These are phyloP conservation scores for Lophium mytilinum DNA, from an alignment of 495 filamentous ascomycete genomes.

Conservation along the genomic window DNA sequence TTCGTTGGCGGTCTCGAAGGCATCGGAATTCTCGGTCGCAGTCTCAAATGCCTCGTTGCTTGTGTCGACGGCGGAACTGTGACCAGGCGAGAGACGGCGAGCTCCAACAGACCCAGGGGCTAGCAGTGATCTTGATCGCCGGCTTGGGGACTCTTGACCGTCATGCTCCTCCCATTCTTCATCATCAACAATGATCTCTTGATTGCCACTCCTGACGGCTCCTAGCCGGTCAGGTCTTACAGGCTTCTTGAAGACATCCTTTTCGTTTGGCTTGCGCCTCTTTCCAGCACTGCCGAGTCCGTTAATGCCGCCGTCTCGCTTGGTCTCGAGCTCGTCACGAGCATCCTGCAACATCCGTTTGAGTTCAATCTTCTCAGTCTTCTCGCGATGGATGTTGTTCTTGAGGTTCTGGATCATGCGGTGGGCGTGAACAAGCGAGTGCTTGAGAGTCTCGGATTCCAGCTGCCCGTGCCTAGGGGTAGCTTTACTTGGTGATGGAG, in stretches of 20 bases:
- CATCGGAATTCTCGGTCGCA: conserved; percentile 74
- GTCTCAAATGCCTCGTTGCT: conserved; percentile 70
- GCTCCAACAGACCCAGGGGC: conserved; percentile 3
- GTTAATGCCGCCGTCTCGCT: conserved; percentile 49
- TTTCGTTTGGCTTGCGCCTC: conserved; percentile 57
- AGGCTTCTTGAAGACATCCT: conserved; percentile 68
- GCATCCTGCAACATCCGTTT: conserved; percentile 94
- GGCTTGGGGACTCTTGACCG: conserved; percentile 44
- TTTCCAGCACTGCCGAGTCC: conserved; percentile 47
- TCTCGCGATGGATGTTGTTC: conserved; percentile 90
- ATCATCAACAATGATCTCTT: conserved; percentile 66
- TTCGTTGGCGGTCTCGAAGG: conserved; percentile 82
- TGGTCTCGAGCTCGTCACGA: conserved; percentile 80
- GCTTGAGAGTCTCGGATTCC: conserved; percentile 90
- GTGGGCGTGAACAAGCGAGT: conserved; percentile 87
- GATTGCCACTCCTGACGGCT: conserved; percentile 61
- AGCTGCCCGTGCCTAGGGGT: conserved; percentile 83
- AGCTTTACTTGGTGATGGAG: conserved; percentile 80
- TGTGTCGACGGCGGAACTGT: conserved; percentile 28
- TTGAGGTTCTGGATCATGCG: conserved; percentile 92
- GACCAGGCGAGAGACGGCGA: conserved; percentile 34
- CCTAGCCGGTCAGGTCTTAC: conserved; percentile 66
- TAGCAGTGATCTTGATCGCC: conserved; percentile 15
- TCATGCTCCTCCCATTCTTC: conserved; percentile 87
- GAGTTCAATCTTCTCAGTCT: conserved; percentile 93